Conservation (phyloP, 371 early-diverging fungal genomes). For the Chytridium lagenaria region DNA sequence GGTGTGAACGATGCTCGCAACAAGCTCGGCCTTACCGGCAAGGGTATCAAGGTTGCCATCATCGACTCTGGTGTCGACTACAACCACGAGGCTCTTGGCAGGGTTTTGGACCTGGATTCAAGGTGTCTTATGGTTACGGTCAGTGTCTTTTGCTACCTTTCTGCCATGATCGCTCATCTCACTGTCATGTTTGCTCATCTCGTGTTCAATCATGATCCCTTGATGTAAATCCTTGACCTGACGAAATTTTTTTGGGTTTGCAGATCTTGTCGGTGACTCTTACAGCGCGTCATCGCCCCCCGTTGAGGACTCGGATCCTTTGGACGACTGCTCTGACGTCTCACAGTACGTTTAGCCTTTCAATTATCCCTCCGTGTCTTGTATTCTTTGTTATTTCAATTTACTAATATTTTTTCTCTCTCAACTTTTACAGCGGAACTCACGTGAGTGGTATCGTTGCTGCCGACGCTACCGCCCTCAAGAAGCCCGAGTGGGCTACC, state of each 20-base stretch:
- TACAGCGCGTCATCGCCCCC: conserved; percentile 35
- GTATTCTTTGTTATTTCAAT: too few species aligned
- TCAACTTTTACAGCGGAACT: too few species aligned
- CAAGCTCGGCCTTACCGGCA: conserved; percentile 35
- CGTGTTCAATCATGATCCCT: too few species aligned
- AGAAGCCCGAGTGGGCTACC: neutral
- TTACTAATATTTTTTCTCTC: too few species aligned
- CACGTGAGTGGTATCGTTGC: conserved; percentile 68
- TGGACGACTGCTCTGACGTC: conserved; percentile 53
- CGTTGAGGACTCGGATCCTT: conserved; percentile 56
- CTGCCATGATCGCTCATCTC: too few species aligned
- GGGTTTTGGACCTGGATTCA: conserved; percentile 33
- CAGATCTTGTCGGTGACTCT: conserved; percentile 30
- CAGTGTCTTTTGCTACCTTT: too few species aligned
- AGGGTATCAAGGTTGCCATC: conserved; percentile 53
- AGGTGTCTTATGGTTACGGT: conserved; percentile 19
- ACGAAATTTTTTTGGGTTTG: too few species aligned
- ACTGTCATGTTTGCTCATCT: too few species aligned
- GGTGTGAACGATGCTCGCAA: conserved; percentile 29
- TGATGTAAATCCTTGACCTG: too few species aligned
- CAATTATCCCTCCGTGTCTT: too few species aligned
- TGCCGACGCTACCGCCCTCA: conserved; percentile 45
- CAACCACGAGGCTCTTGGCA: conserved; percentile 70
- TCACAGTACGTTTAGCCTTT: conserved; percentile 66
- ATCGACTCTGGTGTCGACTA: conserved; percentile 67